Conservation (phyloP, 1,139 yeast genomes). For the Williopsis jadinii region DNA sequence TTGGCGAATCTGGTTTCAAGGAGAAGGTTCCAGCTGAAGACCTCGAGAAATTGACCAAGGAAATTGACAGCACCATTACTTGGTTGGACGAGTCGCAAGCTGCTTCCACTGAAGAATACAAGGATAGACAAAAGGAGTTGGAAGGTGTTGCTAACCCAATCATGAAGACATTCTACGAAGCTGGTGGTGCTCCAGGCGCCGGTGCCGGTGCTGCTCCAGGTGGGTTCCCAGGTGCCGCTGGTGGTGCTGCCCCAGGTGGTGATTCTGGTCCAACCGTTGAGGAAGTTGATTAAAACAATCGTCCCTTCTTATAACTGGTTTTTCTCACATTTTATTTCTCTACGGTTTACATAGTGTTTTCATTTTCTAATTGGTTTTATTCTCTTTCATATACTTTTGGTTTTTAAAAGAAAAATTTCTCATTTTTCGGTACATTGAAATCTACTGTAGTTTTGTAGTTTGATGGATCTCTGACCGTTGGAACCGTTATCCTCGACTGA, state of each 20-base stretch:
- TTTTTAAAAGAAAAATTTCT: too few relatives aligned
- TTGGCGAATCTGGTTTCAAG: conserved; percentile 56
- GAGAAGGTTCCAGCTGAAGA: conserved; percentile 83
- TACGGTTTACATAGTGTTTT: not conserved
- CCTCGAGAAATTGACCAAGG: conserved; percentile 75
- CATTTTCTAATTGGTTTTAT: not conserved
- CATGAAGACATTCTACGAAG: conserved; percentile 55
- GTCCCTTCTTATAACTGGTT: not conserved
- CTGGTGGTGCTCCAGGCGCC: conserved; percentile 43
- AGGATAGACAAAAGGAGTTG: conserved; percentile 59
- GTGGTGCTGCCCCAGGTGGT: conserved; percentile 41
- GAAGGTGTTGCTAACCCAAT: conserved; percentile 62
- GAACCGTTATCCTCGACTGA: not conserved
- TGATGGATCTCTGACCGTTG: too few relatives aligned
- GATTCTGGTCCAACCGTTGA: conserved; percentile 62
- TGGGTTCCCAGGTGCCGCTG: conserved; percentile 43
- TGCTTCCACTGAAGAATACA: conserved; percentile 81
- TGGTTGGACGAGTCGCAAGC: conserved; percentile 83
- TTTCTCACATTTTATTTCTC: not conserved
- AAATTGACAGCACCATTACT: conserved; percentile 74
- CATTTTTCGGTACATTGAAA: too few relatives aligned
- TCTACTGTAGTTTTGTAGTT: too few relatives aligned
- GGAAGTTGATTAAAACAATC: conserved; percentile 49
- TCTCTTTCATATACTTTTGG: too few relatives aligned
- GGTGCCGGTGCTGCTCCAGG: conserved; percentile 45